Evolutionary conservation across 106 monocot species (phyloP).

Genomic region (Dactylorhiza incarnata): DNA sequence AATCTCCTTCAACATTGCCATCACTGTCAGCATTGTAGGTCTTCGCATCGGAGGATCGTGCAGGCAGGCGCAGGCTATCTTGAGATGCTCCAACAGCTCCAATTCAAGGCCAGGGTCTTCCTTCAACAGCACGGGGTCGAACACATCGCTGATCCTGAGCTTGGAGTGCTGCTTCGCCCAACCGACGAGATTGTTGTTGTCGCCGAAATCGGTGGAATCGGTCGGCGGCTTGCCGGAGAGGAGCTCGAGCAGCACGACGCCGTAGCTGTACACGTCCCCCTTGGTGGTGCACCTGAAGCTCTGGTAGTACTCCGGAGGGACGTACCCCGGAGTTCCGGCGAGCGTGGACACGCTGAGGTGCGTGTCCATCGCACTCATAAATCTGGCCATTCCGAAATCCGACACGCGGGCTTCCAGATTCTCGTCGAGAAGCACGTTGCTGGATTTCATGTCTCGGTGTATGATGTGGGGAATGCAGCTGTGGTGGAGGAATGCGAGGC

Average conservation of each 20-base stretch:
- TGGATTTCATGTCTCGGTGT: conserved; percentile 92
- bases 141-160: conserved; percentile 41
- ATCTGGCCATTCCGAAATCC: conserved; percentile 86
- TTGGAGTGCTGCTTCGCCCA: conserved; percentile 77
- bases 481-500: conserved; percentile 85
- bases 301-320: conserved; percentile 95
- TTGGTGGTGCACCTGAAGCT: conserved; percentile 85
- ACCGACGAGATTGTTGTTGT: conserved; percentile 73
- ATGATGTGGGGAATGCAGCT: conserved; percentile 92
- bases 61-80: conserved; percentile 73
- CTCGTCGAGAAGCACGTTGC: conserved; percentile 78
- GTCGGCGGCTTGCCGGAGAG: conserved; percentile 72
- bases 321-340: conserved; percentile 81
- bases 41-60: conserved; percentile 57
- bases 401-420: conserved; percentile 72
- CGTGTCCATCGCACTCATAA: conserved; percentile 75
- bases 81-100: conserved; percentile 68
- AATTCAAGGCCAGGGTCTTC: conserved; percentile 41
- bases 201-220: conserved; percentile 70
- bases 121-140: conserved; percentile 54
- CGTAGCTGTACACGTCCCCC: conserved; percentile 91
- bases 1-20: conserved; percentile 88
- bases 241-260: conserved; percentile 76
- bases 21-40: conserved; percentile 77
- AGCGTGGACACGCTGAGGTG: conserved; percentile 82